Percentiles rank a stretch among this genome's conserved stretches.
phyloP scores from a whole-genome alignment of 2,329 filamentous ascomycete species.

The Knufia petricola region DNA sequence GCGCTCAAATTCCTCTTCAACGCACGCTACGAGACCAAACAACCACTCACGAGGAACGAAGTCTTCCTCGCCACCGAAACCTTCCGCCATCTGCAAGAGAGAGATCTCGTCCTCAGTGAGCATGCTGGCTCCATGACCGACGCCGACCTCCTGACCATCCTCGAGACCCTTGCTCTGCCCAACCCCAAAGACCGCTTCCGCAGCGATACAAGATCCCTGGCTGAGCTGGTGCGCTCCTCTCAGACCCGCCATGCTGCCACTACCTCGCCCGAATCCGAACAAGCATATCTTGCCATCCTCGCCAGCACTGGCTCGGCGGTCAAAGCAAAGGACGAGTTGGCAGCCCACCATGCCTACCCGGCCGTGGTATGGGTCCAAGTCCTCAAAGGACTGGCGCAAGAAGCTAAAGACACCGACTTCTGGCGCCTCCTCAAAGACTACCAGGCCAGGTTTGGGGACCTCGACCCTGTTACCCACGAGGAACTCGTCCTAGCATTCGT shows the following conservation, averaged over 20 bases:
- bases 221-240: conserved; percentile 14
- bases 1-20: conserved; percentile 58
- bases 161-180: conserved; percentile 29
- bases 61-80: conserved; percentile 52
- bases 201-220: conserved; percentile 17
- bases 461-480: conserved; percentile 34
- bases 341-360: conserved; percentile 9
- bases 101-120: conserved; percentile 23
- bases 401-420: conserved; percentile 37
- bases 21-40: conserved; percentile 41
- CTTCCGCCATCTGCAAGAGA: conserved; percentile 49
- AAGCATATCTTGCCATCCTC: conserved; percentile 41
- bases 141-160: conserved; percentile 32
- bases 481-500: conserved; percentile 56
- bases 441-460: conserved; percentile 23
- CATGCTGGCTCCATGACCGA: conserved; percentile 24
- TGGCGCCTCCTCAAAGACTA: conserved; percentile 20
- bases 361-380: conserved; percentile 44
- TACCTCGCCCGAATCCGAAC: conserved; percentile 30
- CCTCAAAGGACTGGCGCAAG: conserved; percentile 42
- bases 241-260: conserved; percentile 24
- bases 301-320: conserved; percentile 46
- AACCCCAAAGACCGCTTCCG: conserved; percentile 18
- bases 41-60: conserved; percentile 54
- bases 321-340: conserved; percentile 40